These are phyloP conservation scores for Coccinonectria pachysandricola DNA, from an alignment of 2,329 filamentous ascomycete genomes.

Conservation along the genomic window DNA sequence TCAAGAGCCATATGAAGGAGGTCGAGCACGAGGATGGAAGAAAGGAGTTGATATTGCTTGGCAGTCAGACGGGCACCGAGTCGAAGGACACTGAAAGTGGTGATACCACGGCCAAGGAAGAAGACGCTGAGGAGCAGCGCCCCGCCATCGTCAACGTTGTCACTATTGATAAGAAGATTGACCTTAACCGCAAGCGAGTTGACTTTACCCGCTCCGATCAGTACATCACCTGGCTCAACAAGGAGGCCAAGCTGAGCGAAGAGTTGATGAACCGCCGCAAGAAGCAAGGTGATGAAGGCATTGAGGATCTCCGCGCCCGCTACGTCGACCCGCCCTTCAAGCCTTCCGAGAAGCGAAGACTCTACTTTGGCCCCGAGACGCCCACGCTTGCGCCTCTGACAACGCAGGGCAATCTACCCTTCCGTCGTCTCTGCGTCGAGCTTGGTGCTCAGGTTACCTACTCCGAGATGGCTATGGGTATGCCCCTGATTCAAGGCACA, in stretches of 20 bases:
- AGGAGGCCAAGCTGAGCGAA: slow-evolving; percentile 37
- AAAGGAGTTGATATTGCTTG: slow-evolving; percentile 67
- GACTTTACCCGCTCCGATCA: slow-evolving; percentile 63
- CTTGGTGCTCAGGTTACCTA: slow-evolving; percentile 90
- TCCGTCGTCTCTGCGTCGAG: slow-evolving; percentile 79
- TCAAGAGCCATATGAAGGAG: slow-evolving; percentile 77
- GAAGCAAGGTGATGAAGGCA: slow-evolving; percentile 32
- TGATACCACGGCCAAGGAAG: slow-evolving; percentile 22
- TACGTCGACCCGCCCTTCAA: slow-evolving; percentile 81
- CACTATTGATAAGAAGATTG: slow-evolving; percentile 57
- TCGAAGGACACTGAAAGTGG: slow-evolving; percentile 18
- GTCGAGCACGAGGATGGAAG: slow-evolving; percentile 65
- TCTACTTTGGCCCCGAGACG: slow-evolving; percentile 93
- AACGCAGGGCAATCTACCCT: slow-evolving; percentile 92
- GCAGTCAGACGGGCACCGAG: slow-evolving; percentile 27
- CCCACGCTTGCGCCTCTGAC: slow-evolving; percentile 90
- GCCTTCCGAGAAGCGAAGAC: slow-evolving; percentile 82
- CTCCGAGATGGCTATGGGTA: slow-evolving; percentile 94
- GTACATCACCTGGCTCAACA: slow-evolving; percentile 69
- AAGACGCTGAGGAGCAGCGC: slow-evolving; percentile 40
- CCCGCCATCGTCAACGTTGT: slow-evolving; percentile 70
- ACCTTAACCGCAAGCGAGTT: slow-evolving; percentile 62
- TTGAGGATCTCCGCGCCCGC: slow-evolving; percentile 63
- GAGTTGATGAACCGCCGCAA: slow-evolving; percentile 31
- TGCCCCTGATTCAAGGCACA: slow-evolving; percentile 80